Evolutionary conservation across 75 land plant genomes (phyloP).

Genomic region (Azolla pinnata): DNA sequence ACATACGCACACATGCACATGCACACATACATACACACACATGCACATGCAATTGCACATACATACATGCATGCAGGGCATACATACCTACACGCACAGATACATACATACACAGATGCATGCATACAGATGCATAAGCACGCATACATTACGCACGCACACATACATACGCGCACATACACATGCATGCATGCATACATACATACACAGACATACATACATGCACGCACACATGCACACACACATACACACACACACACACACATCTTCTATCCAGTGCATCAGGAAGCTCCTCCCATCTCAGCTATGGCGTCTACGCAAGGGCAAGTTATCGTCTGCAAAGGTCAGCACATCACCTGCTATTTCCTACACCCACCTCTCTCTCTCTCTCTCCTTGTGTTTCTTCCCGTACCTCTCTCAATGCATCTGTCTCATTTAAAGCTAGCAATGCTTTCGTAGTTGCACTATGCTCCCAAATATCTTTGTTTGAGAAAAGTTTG

Average conservation of each 20-base stretch:
- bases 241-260: neutral
- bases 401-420: no score
- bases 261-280: neutral
- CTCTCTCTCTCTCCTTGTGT: no score
- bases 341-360: no score
- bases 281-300: neutral
- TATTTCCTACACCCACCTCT: no score
- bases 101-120: conserved; percentile 3
- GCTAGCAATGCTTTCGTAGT: no score
- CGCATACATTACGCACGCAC: neutral
- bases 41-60: neutral
- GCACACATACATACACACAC: conserved; percentile 4
- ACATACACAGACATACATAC: neutral
- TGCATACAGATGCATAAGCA: neutral
- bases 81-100: conserved; percentile 4
- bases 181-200: neutral
- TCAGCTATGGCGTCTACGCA: conserved; percentile 27
- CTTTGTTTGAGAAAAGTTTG: no score
- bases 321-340: conserved; percentile 41
- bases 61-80: neutral
- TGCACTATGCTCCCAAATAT: no score
- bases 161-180: neutral
- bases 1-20: conserved; percentile 1
- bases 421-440: no score
- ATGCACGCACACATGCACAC: neutral